A percentile compares a stretch with the other conserved stretches of the same genome.
phyloP scores from a whole-genome alignment of 768 basidiomycete genomes.

The Rubroboletus pulcherrimus region DNA sequence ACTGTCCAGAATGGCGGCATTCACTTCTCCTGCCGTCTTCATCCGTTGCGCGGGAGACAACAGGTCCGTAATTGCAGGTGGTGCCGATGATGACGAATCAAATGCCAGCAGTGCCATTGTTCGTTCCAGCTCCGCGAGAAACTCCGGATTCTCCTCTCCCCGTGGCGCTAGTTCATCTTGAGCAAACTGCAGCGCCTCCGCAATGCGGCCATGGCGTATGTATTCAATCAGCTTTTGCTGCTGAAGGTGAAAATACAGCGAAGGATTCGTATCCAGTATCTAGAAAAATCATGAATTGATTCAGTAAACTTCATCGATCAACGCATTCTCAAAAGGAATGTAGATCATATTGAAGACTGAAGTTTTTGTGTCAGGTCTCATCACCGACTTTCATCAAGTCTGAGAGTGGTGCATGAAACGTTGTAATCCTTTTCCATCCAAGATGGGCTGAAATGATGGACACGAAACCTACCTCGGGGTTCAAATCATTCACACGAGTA shows the following conservation, averaged over 20 bases:
- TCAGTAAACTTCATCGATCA: constrained; percentile 14
- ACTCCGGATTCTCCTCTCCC: constrained; percentile 92
- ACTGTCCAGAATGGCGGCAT: constrained; percentile 90
- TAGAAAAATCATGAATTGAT: constrained; percentile 34
- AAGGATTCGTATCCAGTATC: constrained; percentile 96
- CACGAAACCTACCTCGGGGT: constrained; percentile 80
- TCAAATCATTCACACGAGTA: constrained; percentile 90
- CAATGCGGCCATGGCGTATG: constrained; percentile 77
- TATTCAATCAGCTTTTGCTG: constrained; percentile 95
- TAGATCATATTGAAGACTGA: constrained; percentile 95
- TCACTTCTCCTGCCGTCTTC: constrained; percentile 95
- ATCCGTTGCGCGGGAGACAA: constrained; percentile 83
- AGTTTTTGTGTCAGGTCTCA: constrained; percentile 78
- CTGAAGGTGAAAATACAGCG: constrained; percentile 91
- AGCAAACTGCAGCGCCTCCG: constrained; percentile 85
- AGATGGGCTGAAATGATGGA: neutral
- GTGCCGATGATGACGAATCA: constrained; percentile 49
- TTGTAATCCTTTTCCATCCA: constrained; percentile 69
- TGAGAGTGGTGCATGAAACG: constrained; percentile 99
- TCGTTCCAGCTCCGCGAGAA: constrained; percentile 84
- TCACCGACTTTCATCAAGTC: constrained; percentile 73
- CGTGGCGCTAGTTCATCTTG: constrained; percentile 92
- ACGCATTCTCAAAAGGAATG: neutral
- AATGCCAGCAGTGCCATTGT: constrained; percentile 94
- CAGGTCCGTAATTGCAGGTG: constrained; percentile 71